Evolutionary conservation across 345 rosid species (phyloP), one percentile per base, ranked within the genome.

Genomic region (Psidium guajava): DNA sequence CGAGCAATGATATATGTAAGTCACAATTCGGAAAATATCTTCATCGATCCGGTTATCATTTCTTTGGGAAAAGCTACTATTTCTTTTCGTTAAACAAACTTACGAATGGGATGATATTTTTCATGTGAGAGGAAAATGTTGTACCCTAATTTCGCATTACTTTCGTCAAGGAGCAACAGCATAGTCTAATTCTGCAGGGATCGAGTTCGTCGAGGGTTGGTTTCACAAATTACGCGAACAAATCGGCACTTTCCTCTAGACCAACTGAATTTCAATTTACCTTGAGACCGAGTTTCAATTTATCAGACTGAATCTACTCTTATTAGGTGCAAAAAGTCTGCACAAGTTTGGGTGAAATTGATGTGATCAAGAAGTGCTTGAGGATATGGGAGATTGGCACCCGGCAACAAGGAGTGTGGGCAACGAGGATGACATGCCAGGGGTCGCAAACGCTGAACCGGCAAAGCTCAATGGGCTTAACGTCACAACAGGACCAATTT

Each of bases 401-500:
- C 25, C 47, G 47, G 47, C 77, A 40, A 5, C 20, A 18, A 32
- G 77, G 4, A 9, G 47, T 11, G 77, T 90, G 92, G 88, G 77
- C 49, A 52, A 52, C 44, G 87, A 58, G 6, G 87, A 74, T 74
- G 24, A 80, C 47, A 56, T 5, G 12, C 21, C 84, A 59, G 82
- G 16, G 10, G 82, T 50, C 49, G 52, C 83, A 64, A 61, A 83
- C 86, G 4, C 44, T 4, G 77, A 32, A 69, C 77, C 47, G 42
- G 49, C 40, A 10, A 42, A 85, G 77, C 64, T 54, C 84, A 83
- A 40, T 4, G 32, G 49, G 81, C 81, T 6, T 21, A 47, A 28
- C 77, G 84, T 75, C n/a, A 42, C 89, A 49, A 86, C 75, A 5
- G 88, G 83, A 86, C 87, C 89, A 20, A 42, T 85, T 81, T 85